Conservation (phyloP, 805 yeast species). For the Yamadazyma olivae region DNA sequence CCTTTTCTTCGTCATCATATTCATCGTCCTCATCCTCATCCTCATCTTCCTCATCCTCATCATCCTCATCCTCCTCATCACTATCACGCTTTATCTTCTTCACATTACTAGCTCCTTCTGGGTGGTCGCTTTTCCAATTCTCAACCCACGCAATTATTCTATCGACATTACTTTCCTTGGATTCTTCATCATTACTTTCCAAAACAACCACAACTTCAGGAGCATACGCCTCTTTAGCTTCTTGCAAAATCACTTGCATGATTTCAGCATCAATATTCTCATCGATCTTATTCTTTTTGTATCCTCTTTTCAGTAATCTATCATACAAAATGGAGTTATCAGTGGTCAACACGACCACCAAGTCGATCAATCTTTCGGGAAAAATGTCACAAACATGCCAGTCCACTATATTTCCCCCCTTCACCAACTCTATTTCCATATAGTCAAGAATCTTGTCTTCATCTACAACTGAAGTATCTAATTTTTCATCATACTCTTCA, state of each 20-base stretch:
- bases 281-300: constrained; percentile 75
- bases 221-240: constrained; percentile 80
- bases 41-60: constrained; percentile 14
- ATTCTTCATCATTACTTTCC: constrained; percentile 65
- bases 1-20: constrained; percentile 4
- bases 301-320: constrained; percentile 71
- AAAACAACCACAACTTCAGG: constrained; percentile 81
- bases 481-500: constrained; percentile 80
- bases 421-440: constrained; percentile 69
- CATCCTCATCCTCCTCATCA: constrained; percentile 13
- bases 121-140: constrained; percentile 64
- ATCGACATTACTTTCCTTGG: constrained; percentile 78
- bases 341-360: constrained; percentile 84
- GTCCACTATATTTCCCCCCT: constrained; percentile 89
- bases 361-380: constrained; percentile 88
- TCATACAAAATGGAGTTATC: constrained; percentile 71
- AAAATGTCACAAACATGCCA: constrained; percentile 98
- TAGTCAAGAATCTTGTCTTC: constrained; percentile 85
- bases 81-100: constrained; percentile 14
- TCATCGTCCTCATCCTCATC: constrained; percentile 5
- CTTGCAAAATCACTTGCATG: constrained; percentile 86
- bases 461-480: constrained; percentile 87
- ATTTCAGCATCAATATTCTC: constrained; percentile 96
- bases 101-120: constrained; percentile 31
- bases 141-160: constrained; percentile 73